phyloP scores from a whole-genome alignment of 2,329 filamentous ascomycete genomes.

The Cyclaneusma minus region DNA sequence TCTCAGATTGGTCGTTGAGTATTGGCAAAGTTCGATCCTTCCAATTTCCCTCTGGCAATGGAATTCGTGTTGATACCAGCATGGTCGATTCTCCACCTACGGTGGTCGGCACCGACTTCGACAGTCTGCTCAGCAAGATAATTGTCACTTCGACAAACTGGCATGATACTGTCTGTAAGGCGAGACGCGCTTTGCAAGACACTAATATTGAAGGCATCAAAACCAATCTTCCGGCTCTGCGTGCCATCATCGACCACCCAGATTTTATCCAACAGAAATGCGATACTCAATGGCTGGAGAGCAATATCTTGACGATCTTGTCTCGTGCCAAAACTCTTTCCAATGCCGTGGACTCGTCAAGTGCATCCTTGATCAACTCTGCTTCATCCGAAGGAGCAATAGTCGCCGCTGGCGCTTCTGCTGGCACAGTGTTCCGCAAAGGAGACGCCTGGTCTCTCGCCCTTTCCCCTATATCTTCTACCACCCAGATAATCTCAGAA shows the following conservation, averaged over 20 bases:
- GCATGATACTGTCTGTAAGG: conserved; percentile 34
- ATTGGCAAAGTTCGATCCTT: conserved; percentile 42
- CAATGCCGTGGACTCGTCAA: conserved; percentile 19
- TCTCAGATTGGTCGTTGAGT: conserved; percentile 34
- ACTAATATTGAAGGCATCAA: conserved; percentile 38
- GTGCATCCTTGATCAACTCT: conserved; percentile 22
- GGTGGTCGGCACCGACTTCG: conserved; percentile 29
- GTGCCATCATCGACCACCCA: conserved; percentile 32
- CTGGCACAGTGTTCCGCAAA: conserved; percentile 34
- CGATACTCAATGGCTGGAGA: conserved; percentile 43
- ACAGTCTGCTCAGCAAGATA: conserved; percentile 30
- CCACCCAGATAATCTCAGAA: conserved; percentile 5
- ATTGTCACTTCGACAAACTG: conserved; percentile 31
- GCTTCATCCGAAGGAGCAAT: conserved; percentile 8
- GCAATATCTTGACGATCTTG: conserved; percentile 25
- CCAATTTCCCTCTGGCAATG: conserved; percentile 38
- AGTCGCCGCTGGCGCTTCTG: conserved; percentile 15
- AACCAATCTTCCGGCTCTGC: conserved; percentile 39
- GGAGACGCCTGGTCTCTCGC: conserved; percentile 41
- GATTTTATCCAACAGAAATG: conserved; percentile 31
- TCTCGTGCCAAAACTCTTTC: conserved; percentile 20
- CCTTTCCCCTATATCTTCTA: conserved; percentile 21
- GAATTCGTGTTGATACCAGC: conserved; percentile 28
- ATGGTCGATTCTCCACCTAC: conserved; percentile 20
- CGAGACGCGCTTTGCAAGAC: conserved; percentile 36